Evolutionary conservation across 768 basidiomycete species (phyloP).

Genomic region (Leucosporidium scottii): DNA sequence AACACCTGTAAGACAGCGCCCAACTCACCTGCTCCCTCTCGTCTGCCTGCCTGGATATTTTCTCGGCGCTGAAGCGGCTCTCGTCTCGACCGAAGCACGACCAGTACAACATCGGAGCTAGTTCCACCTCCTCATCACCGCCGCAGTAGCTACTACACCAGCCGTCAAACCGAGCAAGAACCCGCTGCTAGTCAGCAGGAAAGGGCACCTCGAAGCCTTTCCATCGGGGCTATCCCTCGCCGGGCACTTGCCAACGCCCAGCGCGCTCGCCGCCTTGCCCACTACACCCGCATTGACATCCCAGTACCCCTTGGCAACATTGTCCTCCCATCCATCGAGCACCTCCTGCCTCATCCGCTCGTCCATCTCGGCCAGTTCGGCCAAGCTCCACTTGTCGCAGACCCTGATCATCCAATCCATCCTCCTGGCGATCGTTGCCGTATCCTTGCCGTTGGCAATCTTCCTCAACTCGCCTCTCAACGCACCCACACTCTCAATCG

Average conservation of each 20-base stretch:
- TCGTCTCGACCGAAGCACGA: not conserved
- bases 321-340: constrained; percentile 78
- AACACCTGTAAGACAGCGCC: too few species aligned
- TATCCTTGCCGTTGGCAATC: constrained; percentile 67
- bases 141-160: not conserved
- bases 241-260: constrained; percentile 18
- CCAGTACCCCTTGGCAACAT: constrained; percentile 40
- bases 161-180: constrained; percentile 13
- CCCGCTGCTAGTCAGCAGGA: constrained; percentile 14
- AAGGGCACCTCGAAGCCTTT: constrained; percentile 18
- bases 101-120: not conserved
- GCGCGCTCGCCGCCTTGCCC: not conserved
- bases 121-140: constrained; percentile 2
- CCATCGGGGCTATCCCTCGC: constrained; percentile 20
- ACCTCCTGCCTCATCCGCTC: constrained; percentile 58
- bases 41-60: too few species aligned
- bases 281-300: constrained; percentile 26
- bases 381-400: constrained; percentile 78
- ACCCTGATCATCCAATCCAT: constrained; percentile 90
- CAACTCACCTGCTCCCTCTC: too few species aligned
- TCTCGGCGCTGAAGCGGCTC: too few species aligned
- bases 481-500: constrained; percentile 70
- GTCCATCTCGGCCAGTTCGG: constrained; percentile 66
- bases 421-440: constrained; percentile 62
- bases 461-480: constrained; percentile 66